These are phyloP conservation scores for Cladosporium sp. DNA, from an alignment of 2,329 filamentous ascomycete genomes.

Conservation along the genomic window DNA sequence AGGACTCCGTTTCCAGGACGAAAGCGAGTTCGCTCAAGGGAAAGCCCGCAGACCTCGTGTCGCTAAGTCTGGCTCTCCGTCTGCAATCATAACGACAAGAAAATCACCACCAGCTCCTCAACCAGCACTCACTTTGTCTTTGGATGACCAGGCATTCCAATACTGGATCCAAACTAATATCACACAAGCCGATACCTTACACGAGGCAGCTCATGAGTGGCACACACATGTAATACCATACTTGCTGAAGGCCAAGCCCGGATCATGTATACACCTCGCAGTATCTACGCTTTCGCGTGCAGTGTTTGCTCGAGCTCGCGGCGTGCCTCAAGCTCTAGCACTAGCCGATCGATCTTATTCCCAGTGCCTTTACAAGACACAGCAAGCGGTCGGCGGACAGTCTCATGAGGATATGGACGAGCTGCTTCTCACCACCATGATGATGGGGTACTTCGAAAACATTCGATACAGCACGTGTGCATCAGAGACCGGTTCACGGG, in stretches of 20 bases:
- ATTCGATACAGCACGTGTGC: conserved; percentile 18
- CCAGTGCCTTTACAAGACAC: conserved; percentile 23
- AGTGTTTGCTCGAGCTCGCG: conserved; percentile 28
- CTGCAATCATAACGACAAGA: neutral
- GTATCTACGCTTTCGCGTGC: conserved; percentile 31
- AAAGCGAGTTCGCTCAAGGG: conserved; percentile 32
- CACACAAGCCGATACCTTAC: conserved; percentile 25
- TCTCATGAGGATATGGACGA: conserved; percentile 29
- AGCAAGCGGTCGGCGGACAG: conserved; percentile 25
- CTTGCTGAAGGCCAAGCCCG: conserved; percentile 20
- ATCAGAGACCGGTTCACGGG: neutral
- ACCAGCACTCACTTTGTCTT: conserved; percentile 11
- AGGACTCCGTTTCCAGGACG: conserved; percentile 27
- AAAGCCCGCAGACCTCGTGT: conserved; percentile 26
- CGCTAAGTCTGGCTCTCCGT: conserved; percentile 16
- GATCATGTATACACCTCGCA: conserved; percentile 29
- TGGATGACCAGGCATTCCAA: conserved; percentile 31
- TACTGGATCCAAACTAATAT: conserved; percentile 30
- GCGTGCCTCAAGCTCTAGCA: conserved; percentile 20
- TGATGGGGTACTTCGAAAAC: conserved; percentile 30
- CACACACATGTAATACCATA: conserved; percentile 25
- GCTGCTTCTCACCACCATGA: conserved; percentile 30
- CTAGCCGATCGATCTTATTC: conserved; percentile 23
- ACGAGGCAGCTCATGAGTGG: conserved; percentile 30
- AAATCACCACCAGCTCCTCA: neutral